Percentiles rank a stretch among this genome's conserved stretches.
phyloP scores from a whole-genome alignment of 352 stramenopile genomes.

The Globisporangium megalacanthum region DNA sequence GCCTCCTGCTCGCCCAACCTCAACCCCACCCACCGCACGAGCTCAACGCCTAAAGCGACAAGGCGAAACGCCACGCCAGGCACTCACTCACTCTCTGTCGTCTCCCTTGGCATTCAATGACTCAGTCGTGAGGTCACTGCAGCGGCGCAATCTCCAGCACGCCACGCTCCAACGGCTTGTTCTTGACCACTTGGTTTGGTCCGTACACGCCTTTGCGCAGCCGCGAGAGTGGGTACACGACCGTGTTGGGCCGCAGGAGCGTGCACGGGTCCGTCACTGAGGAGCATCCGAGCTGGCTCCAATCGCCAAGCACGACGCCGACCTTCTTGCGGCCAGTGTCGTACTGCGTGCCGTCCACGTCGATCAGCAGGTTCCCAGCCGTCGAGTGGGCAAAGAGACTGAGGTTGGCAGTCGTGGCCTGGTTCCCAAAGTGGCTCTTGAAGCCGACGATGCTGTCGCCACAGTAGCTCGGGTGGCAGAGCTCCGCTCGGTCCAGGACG shows the following conservation, averaged over 20 bases:
- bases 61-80: no score
- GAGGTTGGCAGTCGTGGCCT: slow-evolving; percentile 76
- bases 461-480: slow-evolving; percentile 71
- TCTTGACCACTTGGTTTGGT: slow-evolving; percentile 66
- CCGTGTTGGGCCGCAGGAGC: slow-evolving; percentile 44
- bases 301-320: slow-evolving; percentile 65
- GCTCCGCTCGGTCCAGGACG: slow-evolving; percentile 65
- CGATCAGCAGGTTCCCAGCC: slow-evolving; percentile 24
- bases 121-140: neutral
- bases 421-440: slow-evolving; percentile 81
- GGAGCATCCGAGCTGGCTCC: slow-evolving; percentile 66
- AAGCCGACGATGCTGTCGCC: slow-evolving; percentile 68
- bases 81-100: neutral
- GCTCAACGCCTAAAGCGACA: no score
- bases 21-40: slow-evolving; percentile 2
- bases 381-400: slow-evolving; percentile 34
- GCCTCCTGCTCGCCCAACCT: slow-evolving; percentile 11
- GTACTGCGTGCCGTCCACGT: slow-evolving; percentile 31
- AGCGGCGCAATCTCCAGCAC: slow-evolving; percentile 51
- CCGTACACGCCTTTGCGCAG: slow-evolving; percentile 67
- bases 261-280: slow-evolving; percentile 71
- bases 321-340: slow-evolving; percentile 66
- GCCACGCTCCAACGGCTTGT: slow-evolving; percentile 69
- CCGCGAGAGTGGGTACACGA: slow-evolving; percentile 63
- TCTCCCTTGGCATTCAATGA: neutral